Evolutionary conservation across 2,329 filamentous ascomycete genomes (phyloP).

Genomic region (Cercospora janseana): DNA sequence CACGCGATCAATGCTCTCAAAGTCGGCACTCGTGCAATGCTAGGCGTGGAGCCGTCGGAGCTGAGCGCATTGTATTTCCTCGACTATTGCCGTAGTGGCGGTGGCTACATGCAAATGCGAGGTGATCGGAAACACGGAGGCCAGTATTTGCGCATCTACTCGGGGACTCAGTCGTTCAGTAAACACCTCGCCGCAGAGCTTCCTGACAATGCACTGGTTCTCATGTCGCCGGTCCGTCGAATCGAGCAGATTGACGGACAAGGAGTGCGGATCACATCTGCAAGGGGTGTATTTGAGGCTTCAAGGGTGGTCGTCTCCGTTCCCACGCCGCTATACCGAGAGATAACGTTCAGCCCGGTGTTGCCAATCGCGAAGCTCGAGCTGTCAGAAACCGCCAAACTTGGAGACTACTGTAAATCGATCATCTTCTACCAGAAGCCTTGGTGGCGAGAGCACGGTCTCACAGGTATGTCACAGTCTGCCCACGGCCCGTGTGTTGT

Average conservation of each 20-base stretch:
- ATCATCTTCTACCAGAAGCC: slow-evolving; percentile 49
- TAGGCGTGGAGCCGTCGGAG: slow-evolving; percentile 52
- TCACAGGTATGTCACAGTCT: slow-evolving; percentile 47
- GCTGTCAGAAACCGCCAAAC: slow-evolving; percentile 22
- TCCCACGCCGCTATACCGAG: slow-evolving; percentile 48
- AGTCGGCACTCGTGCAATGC: slow-evolving; percentile 52
- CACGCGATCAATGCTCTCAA: slow-evolving; percentile 41
- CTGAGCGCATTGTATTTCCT: slow-evolving; percentile 56
- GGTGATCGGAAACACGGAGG: slow-evolving; percentile 55
- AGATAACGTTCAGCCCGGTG: slow-evolving; percentile 50
- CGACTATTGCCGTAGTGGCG: slow-evolving; percentile 55
- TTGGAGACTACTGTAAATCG: slow-evolving; percentile 53
- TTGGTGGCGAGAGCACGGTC: slow-evolving; percentile 48
- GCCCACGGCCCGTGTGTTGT: slow-evolving; percentile 49
- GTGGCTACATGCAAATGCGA: slow-evolving; percentile 53
- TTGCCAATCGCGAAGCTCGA: slow-evolving; percentile 46
- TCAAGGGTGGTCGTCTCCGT: slow-evolving; percentile 52
- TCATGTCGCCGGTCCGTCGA: slow-evolving; percentile 27
- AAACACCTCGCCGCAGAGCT: slow-evolving; percentile 41
- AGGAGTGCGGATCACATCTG: slow-evolving; percentile 30
- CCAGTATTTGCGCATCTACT: slow-evolving; percentile 51
- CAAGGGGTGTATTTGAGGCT: slow-evolving; percentile 38
- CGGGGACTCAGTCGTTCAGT: slow-evolving; percentile 49
- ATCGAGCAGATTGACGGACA: slow-evolving; percentile 21
- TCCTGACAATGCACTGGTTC: slow-evolving; percentile 23